Percentiles rank a stretch among this genome's conserved stretches.
Conservation (phyloP, 495 filamentous ascomycete genomes). For the Sabuloglossum arenarium region DNA sequence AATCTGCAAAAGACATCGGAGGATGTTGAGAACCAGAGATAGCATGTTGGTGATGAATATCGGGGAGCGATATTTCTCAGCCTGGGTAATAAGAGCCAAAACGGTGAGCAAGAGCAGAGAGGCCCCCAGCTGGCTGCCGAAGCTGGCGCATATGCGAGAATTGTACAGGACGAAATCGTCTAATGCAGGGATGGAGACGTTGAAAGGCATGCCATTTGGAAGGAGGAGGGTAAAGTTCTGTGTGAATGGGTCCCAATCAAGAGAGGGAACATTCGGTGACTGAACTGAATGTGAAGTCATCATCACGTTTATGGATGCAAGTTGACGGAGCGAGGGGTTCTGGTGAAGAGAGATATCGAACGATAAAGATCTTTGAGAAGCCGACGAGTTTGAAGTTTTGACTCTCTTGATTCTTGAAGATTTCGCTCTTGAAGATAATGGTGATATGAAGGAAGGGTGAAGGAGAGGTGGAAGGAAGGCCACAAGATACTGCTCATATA, state of each 20-base stretch:
- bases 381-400: background rate
- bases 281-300: background rate
- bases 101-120: conserved; percentile 43
- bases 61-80: conserved; percentile 34
- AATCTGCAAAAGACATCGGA: conserved; percentile 35
- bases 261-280: background rate
- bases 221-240: conserved; percentile 35
- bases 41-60: conserved; percentile 45
- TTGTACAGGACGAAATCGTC: conserved; percentile 27
- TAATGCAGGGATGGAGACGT: conserved; percentile 27
- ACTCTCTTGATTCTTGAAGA: background rate
- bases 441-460: background rate
- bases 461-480: background rate
- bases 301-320: background rate
- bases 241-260: conserved; percentile 24
- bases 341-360: background rate
- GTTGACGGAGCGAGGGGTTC: too few species aligned
- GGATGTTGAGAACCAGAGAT: conserved; percentile 35
- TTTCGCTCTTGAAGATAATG: too few species aligned
- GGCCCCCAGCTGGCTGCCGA: conserved; percentile 54
- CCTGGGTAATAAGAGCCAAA: conserved; percentile 38
- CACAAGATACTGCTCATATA: background rate
- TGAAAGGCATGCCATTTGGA: conserved; percentile 29
- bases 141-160: conserved; percentile 41
- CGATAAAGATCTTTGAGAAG: background rate